A percentile compares a stretch with the other conserved stretches of the same genome.
phyloP scores from a whole-genome alignment of 495 filamentous ascomycete genomes.

The Diplogelasinospora grovesii region DNA sequence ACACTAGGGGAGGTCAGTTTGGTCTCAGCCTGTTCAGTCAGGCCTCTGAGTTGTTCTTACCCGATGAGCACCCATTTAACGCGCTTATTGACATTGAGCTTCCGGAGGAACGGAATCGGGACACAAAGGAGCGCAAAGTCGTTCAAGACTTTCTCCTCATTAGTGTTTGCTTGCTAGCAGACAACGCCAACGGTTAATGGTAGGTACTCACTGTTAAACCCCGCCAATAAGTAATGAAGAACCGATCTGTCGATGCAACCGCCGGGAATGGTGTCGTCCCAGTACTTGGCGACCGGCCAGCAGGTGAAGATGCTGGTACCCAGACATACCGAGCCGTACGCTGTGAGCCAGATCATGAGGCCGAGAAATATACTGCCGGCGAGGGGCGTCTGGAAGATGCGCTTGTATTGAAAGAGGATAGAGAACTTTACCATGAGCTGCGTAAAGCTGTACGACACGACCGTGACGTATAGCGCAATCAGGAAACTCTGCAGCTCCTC shows the following conservation, averaged over 20 bases:
- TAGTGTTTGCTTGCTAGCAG: no score
- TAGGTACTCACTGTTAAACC: no score
- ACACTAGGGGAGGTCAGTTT: no score
- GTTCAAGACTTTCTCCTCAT: no score
- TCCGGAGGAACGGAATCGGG: constrained; percentile 21
- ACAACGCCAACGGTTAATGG: no score
- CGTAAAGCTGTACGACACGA: constrained; percentile 13
- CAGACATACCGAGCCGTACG: constrained; percentile 10
- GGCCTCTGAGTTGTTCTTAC: no score
- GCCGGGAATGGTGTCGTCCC: constrained; percentile 18
- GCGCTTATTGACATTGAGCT: constrained; percentile 6
- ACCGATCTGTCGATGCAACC: constrained; percentile 25
- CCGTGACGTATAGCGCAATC: constrained; percentile 15
- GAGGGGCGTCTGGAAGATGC: constrained; percentile 10
- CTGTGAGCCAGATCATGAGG: constrained; percentile 12
- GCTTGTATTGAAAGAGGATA: constrained; percentile 19
- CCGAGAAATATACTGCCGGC: constrained; percentile 3
- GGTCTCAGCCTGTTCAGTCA: no score
- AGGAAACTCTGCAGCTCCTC: constrained; percentile 26
- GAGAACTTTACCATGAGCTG: constrained; percentile 12
- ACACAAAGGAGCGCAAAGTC: constrained; percentile 29
- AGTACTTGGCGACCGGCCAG: constrained; percentile 24
- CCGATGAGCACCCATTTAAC: constrained; percentile 4
- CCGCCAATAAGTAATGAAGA: constrained; percentile 27
- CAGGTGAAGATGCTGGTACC: constrained; percentile 28